A percentile compares a stretch with the other conserved stretches of the same genome.
Conservation (phyloP, 2,329 filamentous ascomycete species). For the Graphilbum sp. region DNA sequence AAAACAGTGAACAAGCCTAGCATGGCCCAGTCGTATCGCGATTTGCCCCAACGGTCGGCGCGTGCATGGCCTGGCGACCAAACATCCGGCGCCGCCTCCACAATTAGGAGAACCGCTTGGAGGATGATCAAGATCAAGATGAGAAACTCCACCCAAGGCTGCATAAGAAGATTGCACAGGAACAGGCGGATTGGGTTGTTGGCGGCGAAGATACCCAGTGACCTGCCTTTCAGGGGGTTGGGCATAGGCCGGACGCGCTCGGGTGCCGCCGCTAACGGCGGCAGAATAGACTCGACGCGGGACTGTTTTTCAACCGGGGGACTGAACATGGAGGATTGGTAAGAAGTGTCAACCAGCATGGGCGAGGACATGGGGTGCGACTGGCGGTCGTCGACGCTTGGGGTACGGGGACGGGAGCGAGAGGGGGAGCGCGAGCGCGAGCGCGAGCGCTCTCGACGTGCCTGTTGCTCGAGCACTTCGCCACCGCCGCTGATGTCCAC, state of each 20-base stretch:
- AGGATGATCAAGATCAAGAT: conserved; percentile 78
- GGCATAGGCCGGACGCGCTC: conserved; percentile 21
- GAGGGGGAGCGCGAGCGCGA: conserved; percentile 8
- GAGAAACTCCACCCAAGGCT: conserved; percentile 71
- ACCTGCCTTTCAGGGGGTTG: conserved; percentile 78
- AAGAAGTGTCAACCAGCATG: conserved; percentile 31
- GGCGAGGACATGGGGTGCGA: conserved; percentile 28
- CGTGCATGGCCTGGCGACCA: conserved; percentile 44
- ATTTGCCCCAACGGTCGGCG: conserved; percentile 47
- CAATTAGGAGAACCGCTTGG: conserved; percentile 73
- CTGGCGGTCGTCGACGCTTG: conserved; percentile 32
- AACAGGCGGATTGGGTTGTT: conserved; percentile 57
- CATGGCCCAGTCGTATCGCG: conserved; percentile 62
- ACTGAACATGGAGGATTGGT: conserved; percentile 30
- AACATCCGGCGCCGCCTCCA: conserved; percentile 64
- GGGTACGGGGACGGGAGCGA: conserved; percentile 29
- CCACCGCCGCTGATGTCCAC: conserved; percentile 94
- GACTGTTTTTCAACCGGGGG: conserved; percentile 28
- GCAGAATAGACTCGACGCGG: conserved; percentile 16
- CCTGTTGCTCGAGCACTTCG: conserved; percentile 60
- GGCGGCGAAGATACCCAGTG: conserved; percentile 68
- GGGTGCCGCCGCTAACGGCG: conserved; percentile 11
- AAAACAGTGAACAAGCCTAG: conserved; percentile 77
- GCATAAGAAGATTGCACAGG: conserved; percentile 71
- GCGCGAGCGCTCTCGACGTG: conserved; percentile 38